Evolutionary conservation across 2,329 filamentous ascomycete species (phyloP).

Genomic region (Colletotrichum endophyticum): DNA sequence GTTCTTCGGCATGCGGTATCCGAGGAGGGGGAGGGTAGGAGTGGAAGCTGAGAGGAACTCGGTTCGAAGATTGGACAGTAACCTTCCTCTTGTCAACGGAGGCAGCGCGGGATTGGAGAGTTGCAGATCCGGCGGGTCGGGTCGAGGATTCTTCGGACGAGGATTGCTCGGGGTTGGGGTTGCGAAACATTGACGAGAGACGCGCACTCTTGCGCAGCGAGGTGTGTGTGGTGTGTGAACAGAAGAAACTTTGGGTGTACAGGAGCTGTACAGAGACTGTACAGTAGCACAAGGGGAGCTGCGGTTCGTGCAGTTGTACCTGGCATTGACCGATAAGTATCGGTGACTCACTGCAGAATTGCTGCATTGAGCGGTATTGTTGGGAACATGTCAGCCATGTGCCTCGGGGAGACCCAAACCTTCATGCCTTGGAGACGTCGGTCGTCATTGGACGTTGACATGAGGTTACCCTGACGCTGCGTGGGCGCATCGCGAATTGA

Average conservation of each 20-base stretch:
- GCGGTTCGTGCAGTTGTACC: neutral
- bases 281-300: neutral
- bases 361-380: neutral
- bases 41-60: slow-evolving; percentile 17
- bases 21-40: neutral
- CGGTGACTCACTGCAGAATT: neutral
- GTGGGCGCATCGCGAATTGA: neutral
- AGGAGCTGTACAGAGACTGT: neutral
- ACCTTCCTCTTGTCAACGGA: neutral
- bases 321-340: neutral
- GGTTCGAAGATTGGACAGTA: neutral
- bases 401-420: neutral
- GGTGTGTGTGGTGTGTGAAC: neutral
- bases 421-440: neutral
- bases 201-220: neutral
- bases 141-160: slow-evolving; percentile 22
- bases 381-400: neutral
- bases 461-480: neutral
- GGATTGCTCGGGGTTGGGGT: slow-evolving; percentile 1
- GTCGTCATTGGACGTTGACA: neutral
- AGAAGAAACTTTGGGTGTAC: neutral
- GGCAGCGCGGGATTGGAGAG: neutral
- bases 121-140: slow-evolving; percentile 25
- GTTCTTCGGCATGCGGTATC: slow-evolving; percentile 9
- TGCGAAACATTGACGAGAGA: slow-evolving; percentile 2